Conservation (phyloP, 495 filamentous ascomycete genomes). For the Cercophora sp. region DNA sequence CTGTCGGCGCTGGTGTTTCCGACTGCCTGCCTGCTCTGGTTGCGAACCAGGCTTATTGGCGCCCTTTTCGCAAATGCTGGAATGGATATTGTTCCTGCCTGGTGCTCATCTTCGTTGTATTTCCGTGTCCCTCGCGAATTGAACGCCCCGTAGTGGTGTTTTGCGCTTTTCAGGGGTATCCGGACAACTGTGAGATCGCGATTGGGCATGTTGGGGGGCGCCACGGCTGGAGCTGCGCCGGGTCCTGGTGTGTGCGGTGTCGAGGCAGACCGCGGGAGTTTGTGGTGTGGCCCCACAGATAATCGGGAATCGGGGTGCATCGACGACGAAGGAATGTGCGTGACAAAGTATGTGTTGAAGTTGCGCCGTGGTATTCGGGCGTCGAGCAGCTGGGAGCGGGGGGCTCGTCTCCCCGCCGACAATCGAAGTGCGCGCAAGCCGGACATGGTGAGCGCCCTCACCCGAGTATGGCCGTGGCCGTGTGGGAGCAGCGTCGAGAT, state of each 20-base stretch:
- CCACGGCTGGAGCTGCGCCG: slow-evolving; percentile 52
- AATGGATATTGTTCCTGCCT: slow-evolving; percentile 88
- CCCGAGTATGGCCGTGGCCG: slow-evolving; percentile 4
- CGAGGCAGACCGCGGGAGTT: slow-evolving; percentile 77
- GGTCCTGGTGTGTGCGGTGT: slow-evolving; percentile 66
- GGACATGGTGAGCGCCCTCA: slow-evolving; percentile 12
- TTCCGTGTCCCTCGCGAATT: slow-evolving; percentile 74
- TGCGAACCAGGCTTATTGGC: slow-evolving; percentile 62
- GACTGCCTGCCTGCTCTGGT: slow-evolving; percentile 36
- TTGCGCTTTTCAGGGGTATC: slow-evolving; percentile 89
- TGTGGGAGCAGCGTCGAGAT: slow-evolving; percentile 48
- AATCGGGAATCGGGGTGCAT: slow-evolving; percentile 79
- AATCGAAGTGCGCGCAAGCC: slow-evolving; percentile 11
- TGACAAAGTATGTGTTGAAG: slow-evolving; percentile 97
- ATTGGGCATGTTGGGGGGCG: slow-evolving; percentile 52
- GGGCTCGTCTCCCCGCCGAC: slow-evolving; percentile 16
- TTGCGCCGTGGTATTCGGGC: slow-evolving; percentile 40
- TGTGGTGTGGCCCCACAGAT: slow-evolving; percentile 62
- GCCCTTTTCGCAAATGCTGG: slow-evolving; percentile 85
- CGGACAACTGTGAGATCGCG: slow-evolving; percentile 94
- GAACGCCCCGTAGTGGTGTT: slow-evolving; percentile 87
- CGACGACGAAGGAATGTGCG: slow-evolving; percentile 88
- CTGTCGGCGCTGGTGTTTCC: slow-evolving; percentile 64
- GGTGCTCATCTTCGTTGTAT: slow-evolving; percentile 91
- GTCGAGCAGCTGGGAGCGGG: slow-evolving; percentile 13